A percentile compares a stretch with the other conserved stretches of the same genome.
phyloP scores from a whole-genome alignment of 257 asterid species.

The Gentiana straminea region DNA sequence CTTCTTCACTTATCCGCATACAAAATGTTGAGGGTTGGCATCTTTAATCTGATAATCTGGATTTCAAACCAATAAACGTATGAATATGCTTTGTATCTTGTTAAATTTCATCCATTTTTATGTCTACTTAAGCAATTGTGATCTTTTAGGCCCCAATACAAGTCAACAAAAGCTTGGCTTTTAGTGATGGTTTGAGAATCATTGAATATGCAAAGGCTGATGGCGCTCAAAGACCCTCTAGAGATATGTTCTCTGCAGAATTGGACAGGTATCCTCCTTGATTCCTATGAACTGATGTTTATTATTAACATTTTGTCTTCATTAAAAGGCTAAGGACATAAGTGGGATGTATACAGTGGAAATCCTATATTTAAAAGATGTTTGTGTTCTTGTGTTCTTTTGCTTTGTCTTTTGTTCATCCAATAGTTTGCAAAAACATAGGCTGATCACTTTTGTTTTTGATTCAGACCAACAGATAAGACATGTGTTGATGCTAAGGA shows the following conservation, averaged over 20 bases:
- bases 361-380: too few relatives aligned
- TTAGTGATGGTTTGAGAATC: slow-evolving; percentile 43
- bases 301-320: too few relatives aligned
- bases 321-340: too few relatives aligned
- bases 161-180: slow-evolving; percentile 46
- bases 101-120: background rate
- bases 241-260: slow-evolving; percentile 19
- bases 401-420: too few relatives aligned
- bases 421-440: too few relatives aligned
- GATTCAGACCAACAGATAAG: slow-evolving; percentile 31
- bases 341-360: too few relatives aligned
- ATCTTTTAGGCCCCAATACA: slow-evolving; percentile 40
- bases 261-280: slow-evolving; percentile 26
- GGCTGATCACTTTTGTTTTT: background rate
- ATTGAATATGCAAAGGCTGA: slow-evolving; percentile 36
- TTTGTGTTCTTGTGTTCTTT: too few relatives aligned
- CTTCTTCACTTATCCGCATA: too few relatives aligned
- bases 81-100: too few relatives aligned
- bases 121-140: background rate
- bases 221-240: slow-evolving; percentile 9
- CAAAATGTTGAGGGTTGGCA: too few relatives aligned
- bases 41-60: too few relatives aligned
- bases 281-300: background rate
- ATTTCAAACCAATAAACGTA: too few relatives aligned
- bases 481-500: slow-evolving; percentile 42